Evolutionary conservation across 164 flowering plant species (phyloP).

Genomic region (Annona cherimola): DNA sequence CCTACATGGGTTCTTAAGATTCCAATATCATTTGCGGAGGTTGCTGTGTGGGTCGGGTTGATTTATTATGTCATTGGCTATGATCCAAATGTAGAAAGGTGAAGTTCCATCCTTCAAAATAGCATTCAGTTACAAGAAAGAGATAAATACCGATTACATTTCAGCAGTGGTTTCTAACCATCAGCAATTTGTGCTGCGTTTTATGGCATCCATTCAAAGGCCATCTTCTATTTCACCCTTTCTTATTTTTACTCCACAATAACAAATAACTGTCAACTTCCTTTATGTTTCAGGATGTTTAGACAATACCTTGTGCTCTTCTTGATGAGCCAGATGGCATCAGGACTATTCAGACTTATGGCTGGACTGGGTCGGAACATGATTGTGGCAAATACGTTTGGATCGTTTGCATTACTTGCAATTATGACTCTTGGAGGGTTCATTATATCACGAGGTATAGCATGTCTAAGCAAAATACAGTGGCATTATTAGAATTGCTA

Average conservation of each 20-base stretch:
- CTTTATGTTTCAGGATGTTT: conserved; percentile 32
- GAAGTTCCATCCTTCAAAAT: neutral
- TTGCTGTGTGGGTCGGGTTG: conserved; percentile 26
- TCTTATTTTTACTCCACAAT: too few species aligned
- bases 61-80: conserved; percentile 41
- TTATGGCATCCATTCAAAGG: neutral
- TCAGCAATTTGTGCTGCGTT: neutral
- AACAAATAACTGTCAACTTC: neutral
- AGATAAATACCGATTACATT: neutral
- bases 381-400: conserved; percentile 35
- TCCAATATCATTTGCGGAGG: conserved; percentile 37
- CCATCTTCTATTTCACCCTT: neutral
- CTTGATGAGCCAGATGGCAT: conserved; percentile 34
- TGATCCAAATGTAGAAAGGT: conserved; percentile 40
- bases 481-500: too few species aligned
- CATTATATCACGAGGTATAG: conserved; percentile 37
- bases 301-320: conserved; percentile 30
- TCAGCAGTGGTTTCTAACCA: neutral
- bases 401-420: conserved; percentile 23
- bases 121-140: neutral
- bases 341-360: conserved; percentile 30
- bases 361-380: conserved; percentile 32
- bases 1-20: conserved; percentile 37
- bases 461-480: too few species aligned
- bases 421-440: conserved; percentile 34